phyloP scores from a whole-genome alignment of 2,329 filamentous ascomycete species.

The Colletotrichum coccodes region DNA sequence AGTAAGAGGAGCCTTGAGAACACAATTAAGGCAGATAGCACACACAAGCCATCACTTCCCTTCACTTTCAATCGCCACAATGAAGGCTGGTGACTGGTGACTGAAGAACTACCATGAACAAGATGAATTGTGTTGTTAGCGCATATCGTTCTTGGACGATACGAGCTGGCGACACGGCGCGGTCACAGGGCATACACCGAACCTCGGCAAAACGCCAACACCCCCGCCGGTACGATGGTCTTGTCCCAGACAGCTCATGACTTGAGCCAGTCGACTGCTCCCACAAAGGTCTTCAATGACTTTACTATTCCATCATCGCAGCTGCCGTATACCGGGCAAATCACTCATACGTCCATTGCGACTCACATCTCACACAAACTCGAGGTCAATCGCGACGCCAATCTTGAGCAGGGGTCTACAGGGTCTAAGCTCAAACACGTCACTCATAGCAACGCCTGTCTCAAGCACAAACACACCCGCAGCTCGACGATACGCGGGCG shows the following conservation, averaged over 20 bases:
- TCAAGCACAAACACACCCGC: not conserved
- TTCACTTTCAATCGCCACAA: not conserved
- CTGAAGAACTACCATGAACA: not conserved
- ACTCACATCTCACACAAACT: not conserved
- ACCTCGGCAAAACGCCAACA: slow-evolving; percentile 31
- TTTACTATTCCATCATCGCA: not conserved
- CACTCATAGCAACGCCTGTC: not conserved
- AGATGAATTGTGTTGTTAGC: not conserved
- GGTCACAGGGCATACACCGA: slow-evolving; percentile 23
- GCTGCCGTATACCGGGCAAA: not conserved
- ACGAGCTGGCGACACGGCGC: slow-evolving; percentile 2
- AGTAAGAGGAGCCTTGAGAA: not conserved
- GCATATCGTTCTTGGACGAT: not conserved
- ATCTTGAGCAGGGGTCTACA: not conserved
- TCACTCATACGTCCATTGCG: not conserved
- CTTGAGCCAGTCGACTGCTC: not conserved
- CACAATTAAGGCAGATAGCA: not conserved
- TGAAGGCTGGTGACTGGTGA: not conserved
- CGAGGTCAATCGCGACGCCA: not conserved
- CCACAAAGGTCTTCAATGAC: not conserved
- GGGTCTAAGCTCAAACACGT: slow-evolving; percentile 5
- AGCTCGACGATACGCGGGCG: not conserved
- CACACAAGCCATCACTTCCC: not conserved
- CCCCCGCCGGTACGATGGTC: not conserved
- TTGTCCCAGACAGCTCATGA: slow-evolving; percentile 9